A percentile compares a stretch with the other conserved stretches of the same genome.
phyloP scores from a whole-genome alignment of 305 asterid genomes.

The Solanum hybrid region DNA sequence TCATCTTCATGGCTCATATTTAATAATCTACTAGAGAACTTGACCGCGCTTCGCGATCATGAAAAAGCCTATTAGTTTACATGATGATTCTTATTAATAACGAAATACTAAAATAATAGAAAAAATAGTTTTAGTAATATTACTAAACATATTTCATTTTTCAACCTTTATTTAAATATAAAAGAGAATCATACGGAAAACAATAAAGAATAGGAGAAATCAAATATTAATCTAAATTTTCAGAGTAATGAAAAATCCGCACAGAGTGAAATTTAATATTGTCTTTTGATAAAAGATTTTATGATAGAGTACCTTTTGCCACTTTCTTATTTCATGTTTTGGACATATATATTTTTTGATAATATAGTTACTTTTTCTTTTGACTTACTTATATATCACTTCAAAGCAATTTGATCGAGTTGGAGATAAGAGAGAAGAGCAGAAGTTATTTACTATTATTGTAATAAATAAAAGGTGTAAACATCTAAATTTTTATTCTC shows the following conservation, averaged over 20 bases:
- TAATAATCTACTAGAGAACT: background rate
- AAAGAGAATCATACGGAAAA: background rate
- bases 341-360: background rate
- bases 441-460: background rate
- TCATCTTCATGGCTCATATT: no score
- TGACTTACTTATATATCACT: background rate
- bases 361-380: background rate
- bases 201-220: no score
- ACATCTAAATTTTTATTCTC: background rate
- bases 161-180: no score
- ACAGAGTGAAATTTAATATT: no score
- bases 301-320: background rate
- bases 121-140: background rate
- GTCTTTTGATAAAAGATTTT: no score
- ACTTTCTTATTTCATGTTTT: background rate
- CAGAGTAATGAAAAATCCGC: no score
- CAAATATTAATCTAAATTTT: no score
- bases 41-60: background rate
- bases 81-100: background rate
- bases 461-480: background rate
- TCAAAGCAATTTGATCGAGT: background rate
- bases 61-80: background rate
- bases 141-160: background rate
- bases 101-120: no score
- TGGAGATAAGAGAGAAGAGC: background rate